A percentile compares a stretch with the other conserved stretches of the same genome.
Evolutionary conservation across 2,329 filamentous ascomycete genomes (phyloP).

Genomic region (Metarhizium brunneum): DNA sequence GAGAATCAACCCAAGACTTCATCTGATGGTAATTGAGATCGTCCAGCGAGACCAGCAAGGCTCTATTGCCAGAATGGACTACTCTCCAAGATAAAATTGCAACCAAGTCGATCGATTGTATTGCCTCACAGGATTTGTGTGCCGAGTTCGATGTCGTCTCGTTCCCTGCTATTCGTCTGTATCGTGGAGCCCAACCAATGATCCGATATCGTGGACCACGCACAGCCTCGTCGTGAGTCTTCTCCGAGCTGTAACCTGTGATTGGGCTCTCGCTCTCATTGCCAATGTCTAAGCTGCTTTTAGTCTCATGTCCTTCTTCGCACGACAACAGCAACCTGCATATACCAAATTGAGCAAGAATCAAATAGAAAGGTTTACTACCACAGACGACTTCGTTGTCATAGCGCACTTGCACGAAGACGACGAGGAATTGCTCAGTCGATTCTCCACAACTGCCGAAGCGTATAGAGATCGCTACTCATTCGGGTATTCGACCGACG

Average conservation of each 20-base stretch:
- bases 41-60: too few species aligned
- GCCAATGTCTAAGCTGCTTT: conserved; percentile 17
- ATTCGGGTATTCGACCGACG: conserved; percentile 24
- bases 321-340: conserved; percentile 16
- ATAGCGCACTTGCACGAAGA: conserved; percentile 18
- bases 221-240: conserved; percentile 23
- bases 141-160: too few species aligned
- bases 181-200: too few species aligned
- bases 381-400: conserved; percentile 30
- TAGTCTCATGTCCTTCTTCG: conserved; percentile 2
- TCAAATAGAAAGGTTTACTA: conserved; percentile 20
- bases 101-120: too few species aligned
- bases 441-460: conserved; percentile 24
- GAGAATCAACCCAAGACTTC: too few species aligned
- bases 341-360: conserved; percentile 8
- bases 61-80: too few species aligned
- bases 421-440: conserved; percentile 15
- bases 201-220: conserved; percentile 33
- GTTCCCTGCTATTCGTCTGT: neutral
- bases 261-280: neutral
- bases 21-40: too few species aligned
- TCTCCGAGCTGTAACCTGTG: too few species aligned
- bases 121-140: too few species aligned
- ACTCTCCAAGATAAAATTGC: too few species aligned
- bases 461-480: conserved; percentile 30